These are phyloP conservation scores for Aspergillus ibericus DNA, from an alignment of 2,329 filamentous ascomycete species.

Conservation along the genomic window DNA sequence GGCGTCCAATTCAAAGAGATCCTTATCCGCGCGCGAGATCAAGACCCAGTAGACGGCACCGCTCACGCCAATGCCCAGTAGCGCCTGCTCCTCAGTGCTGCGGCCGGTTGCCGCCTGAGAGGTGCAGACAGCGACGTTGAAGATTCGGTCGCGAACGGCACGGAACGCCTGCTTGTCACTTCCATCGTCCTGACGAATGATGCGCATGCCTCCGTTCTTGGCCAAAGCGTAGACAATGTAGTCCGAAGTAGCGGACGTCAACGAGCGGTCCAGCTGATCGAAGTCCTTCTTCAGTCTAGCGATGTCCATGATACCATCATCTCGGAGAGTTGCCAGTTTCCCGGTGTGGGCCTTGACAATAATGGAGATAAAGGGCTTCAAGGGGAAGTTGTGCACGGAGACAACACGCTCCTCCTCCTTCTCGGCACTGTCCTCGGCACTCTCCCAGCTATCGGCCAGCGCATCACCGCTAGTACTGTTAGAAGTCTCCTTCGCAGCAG, in stretches of 20 bases:
- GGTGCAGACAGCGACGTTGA: slow-evolving; percentile 84
- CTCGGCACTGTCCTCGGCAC: slow-evolving; percentile 68
- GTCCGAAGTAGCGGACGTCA: slow-evolving; percentile 83
- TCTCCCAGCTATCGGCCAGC: slow-evolving; percentile 91
- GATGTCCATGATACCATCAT: slow-evolving; percentile 85
- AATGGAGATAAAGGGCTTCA: slow-evolving; percentile 94
- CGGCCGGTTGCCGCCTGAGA: slow-evolving; percentile 54
- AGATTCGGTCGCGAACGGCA: slow-evolving; percentile 87
- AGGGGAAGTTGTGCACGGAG: slow-evolving; percentile 90
- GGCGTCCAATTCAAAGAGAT: slow-evolving; percentile 74
- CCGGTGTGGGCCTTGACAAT: slow-evolving; percentile 54
- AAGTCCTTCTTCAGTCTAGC: slow-evolving; percentile 96
- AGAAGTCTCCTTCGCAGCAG: slow-evolving; percentile 54
- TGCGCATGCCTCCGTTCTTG: slow-evolving; percentile 86
- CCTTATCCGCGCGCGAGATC: slow-evolving; percentile 73
- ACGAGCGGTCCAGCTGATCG: slow-evolving; percentile 91
- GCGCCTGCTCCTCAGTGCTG: slow-evolving; percentile 68
- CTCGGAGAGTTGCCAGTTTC: slow-evolving; percentile 64
- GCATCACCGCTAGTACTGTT: slow-evolving; percentile 56
- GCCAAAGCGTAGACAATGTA: slow-evolving; percentile 95
- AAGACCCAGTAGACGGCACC: slow-evolving; percentile 96
- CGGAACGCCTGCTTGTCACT: slow-evolving; percentile 90
- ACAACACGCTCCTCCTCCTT: slow-evolving; percentile 66
- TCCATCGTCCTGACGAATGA: slow-evolving; percentile 93
- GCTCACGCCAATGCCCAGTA: slow-evolving; percentile 90